Evolutionary conservation across 306 rosid species (phyloP).

Genomic region (Vigna radiata): DNA sequence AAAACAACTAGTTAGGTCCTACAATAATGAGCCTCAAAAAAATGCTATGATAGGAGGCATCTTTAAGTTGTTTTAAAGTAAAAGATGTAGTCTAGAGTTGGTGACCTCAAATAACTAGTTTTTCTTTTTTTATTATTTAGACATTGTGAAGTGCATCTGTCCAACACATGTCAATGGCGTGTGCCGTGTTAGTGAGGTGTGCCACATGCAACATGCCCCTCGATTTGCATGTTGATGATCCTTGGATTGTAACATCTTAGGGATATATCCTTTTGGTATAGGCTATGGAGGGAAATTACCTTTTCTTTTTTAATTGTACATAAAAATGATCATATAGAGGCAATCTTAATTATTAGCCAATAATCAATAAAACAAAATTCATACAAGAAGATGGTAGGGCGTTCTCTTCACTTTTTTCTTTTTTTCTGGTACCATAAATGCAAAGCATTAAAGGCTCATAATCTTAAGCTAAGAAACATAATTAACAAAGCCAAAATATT

Average conservation of each 20-base stretch:
- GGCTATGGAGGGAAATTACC: conserved; percentile 8
- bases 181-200: too few relatives aligned
- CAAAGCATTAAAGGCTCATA: conserved; percentile 29
- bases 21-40: too few relatives aligned
- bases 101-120: too few relatives aligned
- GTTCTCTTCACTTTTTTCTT: not conserved
- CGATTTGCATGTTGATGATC: too few relatives aligned
- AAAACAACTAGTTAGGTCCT: too few relatives aligned
- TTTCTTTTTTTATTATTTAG: too few relatives aligned
- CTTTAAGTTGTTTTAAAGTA: too few relatives aligned
- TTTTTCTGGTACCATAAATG: conserved; percentile 25
- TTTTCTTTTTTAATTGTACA: conserved; percentile 2
- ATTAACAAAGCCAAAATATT: conserved; percentile 46
- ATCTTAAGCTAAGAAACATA: conserved; percentile 38
- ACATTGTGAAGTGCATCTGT: too few relatives aligned
- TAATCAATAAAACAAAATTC: conserved; percentile 1
- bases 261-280: conserved; percentile 17
- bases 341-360: conserved; percentile 32
- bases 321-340: not conserved
- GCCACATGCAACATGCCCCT: too few relatives aligned
- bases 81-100: too few relatives aligned
- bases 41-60: too few relatives aligned
- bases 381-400: not conserved
- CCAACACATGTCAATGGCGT: too few relatives aligned
- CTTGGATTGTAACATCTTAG: not conserved